Evolutionary conservation across 306 rosid genomes (phyloP), one percentile per base, ranked within the genome.

Genomic region (Dalbergia cochinchinensis): DNA sequence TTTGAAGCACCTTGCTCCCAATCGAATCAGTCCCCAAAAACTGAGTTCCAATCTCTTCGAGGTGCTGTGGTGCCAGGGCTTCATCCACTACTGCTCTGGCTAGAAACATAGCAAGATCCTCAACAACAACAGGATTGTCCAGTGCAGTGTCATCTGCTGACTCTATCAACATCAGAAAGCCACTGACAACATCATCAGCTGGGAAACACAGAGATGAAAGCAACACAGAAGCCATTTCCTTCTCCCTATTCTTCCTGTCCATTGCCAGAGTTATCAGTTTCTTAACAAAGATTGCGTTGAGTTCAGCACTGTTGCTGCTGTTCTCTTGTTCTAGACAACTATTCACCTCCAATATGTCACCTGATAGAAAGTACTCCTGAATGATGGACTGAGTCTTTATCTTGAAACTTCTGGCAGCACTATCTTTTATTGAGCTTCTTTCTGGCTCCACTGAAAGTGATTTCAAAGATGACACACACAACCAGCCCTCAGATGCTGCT

Each of bases 401-500:
- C 93, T 89, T 91, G 86, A 91, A 91, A 76, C 63, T 37, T 78
- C 69, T 86, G 3, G 89, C 83, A 62, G 73, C 83, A n/a, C 65
- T 74, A 18, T 89, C 92, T 78, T 84, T 73, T 54, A 89, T 58
- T 16, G 83, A 54, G 64, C 11, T 71, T 39, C 80, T 88, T 42
- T 80, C 85, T 47, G 86, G 85, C 63, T 85, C 85, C n/a, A 26
- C 13, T 11, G 90, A 50, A 26, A 91, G 86, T 65, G 91, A 62
- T 80, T 91, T 91, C 75, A 91, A 73, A 11, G 95, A 87, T 14
- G 95, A 91, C 31, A 90, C 88, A 65, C 89, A 91, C 65, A 89
- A 60, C 95, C 95, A 91, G n/a, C 95, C 95, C 71, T 91, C 95
- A 5, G 95, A 91, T 34, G 95, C 95, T 19, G 91, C 90, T 79